Conservation (phyloP, 208 protist species). For the Strigomonas culicis region DNA sequence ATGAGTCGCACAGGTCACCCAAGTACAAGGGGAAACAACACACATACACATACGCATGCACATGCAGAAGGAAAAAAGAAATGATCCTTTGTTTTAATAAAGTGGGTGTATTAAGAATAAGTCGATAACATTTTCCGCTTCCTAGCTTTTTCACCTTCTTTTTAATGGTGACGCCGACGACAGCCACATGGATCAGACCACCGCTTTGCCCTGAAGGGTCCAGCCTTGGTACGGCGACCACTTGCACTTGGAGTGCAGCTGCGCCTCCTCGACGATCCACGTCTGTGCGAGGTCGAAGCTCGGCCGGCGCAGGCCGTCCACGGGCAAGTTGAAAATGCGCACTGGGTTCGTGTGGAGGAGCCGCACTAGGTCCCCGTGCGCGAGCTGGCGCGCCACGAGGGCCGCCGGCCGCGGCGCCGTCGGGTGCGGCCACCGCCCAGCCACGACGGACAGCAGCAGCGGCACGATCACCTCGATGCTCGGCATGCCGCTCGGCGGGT, state of each 20-base stretch:
- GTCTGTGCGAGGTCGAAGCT: conserved; percentile 39
- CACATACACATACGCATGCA: conserved; percentile 10
- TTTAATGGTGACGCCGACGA: conserved; percentile 1
- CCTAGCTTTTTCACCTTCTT: conserved; percentile 7
- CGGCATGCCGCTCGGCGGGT: conserved; percentile 91
- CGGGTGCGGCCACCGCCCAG: conserved; percentile 69
- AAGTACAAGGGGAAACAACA: background rate
- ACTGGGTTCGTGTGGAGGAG: conserved; percentile 76
- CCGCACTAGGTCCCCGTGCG: conserved; percentile 45
- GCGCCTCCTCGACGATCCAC: conserved; percentile 56
- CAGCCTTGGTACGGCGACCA: conserved; percentile 88
- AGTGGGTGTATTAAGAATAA: too few relatives aligned
- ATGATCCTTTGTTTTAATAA: too few relatives aligned
- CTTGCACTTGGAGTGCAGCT: conserved; percentile 76
- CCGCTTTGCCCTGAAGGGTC: conserved; percentile 51
- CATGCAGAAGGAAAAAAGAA: conserved; percentile 14
- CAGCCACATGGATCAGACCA: conserved; percentile 8
- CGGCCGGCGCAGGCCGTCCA: conserved; percentile 22
- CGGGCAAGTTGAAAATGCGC: conserved; percentile 58
- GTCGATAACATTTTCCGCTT: too few relatives aligned
- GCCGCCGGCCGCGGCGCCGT: conserved; percentile 34
- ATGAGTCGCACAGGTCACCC: background rate
- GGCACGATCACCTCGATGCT: conserved; percentile 89
- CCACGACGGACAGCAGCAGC: conserved; percentile 83
- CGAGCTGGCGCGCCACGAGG: conserved; percentile 9